Conservation (phyloP, 2,329 filamentous ascomycete genomes). For the Monilinia aucupariae region DNA sequence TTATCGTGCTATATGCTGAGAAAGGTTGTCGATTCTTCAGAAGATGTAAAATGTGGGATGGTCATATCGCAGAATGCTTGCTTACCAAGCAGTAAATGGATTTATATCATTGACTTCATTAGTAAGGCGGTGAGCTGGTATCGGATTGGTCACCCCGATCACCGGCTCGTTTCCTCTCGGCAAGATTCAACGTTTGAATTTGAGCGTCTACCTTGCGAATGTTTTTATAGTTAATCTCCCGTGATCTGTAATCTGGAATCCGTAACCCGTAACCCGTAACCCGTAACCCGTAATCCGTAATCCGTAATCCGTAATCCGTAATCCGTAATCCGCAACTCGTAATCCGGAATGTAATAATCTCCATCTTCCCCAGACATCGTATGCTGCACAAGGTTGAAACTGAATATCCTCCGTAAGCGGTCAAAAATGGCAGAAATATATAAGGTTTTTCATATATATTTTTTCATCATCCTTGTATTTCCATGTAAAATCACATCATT, state of each 20-base stretch:
- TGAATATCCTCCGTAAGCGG: no score
- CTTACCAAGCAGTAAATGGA: conserved; percentile 12
- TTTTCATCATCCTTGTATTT: background rate
- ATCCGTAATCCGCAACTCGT: no score
- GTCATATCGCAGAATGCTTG: background rate
- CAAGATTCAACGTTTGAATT: no score
- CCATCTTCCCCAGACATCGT: no score
- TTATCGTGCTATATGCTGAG: background rate
- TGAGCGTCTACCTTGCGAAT: no score
- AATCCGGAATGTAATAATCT: no score
- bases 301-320: no score
- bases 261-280: no score
- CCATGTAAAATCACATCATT: background rate
- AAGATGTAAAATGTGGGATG: background rate
- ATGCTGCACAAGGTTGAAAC: no score
- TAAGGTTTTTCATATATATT: background rate
- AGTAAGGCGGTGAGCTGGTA: conserved; percentile 9
- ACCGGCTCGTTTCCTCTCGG: background rate
- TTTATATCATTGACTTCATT: conserved; percentile 8
- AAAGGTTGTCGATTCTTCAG: background rate
- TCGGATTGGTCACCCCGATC: background rate
- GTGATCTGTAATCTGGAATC: no score
- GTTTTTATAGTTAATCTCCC: no score
- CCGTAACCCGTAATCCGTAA: no score
- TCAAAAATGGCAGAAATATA: background rate